Conservation (phyloP, 306 rosid genomes). For the Canavalia ensiformis region DNA sequence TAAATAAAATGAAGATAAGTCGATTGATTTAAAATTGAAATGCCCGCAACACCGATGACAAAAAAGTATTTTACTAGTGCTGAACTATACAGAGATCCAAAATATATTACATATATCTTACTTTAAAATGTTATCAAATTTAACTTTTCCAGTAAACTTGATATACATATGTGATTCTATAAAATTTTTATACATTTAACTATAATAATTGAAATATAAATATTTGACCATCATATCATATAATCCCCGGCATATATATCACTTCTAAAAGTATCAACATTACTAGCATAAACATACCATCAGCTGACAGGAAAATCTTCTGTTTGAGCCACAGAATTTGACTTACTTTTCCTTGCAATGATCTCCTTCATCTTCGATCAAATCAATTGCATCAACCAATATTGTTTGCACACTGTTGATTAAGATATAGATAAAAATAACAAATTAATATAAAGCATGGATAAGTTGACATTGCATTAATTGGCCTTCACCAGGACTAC, state of each 20-base stretch:
- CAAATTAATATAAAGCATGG: not conserved
- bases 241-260: too few relatives aligned
- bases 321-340: conserved; percentile 72
- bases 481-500: not conserved
- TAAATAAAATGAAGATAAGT: not conserved
- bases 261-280: conserved; percentile 13
- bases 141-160: too few relatives aligned
- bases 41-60: not conserved
- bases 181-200: too few relatives aligned
- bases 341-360: conserved; percentile 72
- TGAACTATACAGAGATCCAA: not conserved
- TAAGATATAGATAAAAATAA: not conserved
- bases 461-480: conserved; percentile 4
- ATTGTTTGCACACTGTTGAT: conserved; percentile 46
- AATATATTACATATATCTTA: not conserved
- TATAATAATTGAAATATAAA: too few relatives aligned
- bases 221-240: too few relatives aligned
- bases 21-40: not conserved
- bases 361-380: conserved; percentile 90
- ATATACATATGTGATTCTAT: too few relatives aligned
- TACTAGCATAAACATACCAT: conserved; percentile 59
- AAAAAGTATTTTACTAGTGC: not conserved
- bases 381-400: conserved; percentile 80
- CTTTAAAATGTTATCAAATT: too few relatives aligned
- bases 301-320: conserved; percentile 85